Evolutionary conservation across 2,329 filamentous ascomycete genomes (phyloP), one percentile per base, ranked within the genome.

Genomic region (Aspergillus sp.): DNA sequence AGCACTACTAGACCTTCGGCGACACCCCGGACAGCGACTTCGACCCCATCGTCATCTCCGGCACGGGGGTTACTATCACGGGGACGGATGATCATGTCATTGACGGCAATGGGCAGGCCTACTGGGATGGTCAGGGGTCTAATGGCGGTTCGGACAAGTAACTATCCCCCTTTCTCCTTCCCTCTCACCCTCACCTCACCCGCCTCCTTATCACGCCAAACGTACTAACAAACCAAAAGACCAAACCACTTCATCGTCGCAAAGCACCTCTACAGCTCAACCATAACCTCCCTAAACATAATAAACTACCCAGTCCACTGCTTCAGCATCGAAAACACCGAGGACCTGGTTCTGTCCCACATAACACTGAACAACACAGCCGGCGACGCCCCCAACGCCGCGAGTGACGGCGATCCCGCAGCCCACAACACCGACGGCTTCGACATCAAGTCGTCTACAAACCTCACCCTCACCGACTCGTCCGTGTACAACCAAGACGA

Each of bases 401-500:
- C 68, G 2, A 75, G 71, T 28, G 69, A 71, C 57, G 73, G 71
- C 19, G 65, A 77, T 8, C 60, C 76, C 1, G 76, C 77, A 8
- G 76, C 73, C 3, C 66, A 68, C 58, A 85, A 83, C 2, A 76
- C 81, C 52, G 87, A 86, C 69, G 84, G 83, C 47, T 80, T 82
- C 59, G 78, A 80, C 58, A 78, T 61, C 74, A 79, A 66, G 79
- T 84, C 75, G 30, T 83, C 83, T 71, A 73, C 74, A 43, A 71
- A 73, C 60, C 81, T 84, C 64, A 78, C 75, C 0, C 73, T 84
- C 1, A 69, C 70, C 54, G 73, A 77, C 62, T 82, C 82, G 48
- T 69, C 71, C 54, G 80, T 82, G 43, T 76, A 78, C 60, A 77
- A 79, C 55, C 72, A 80, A 68, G 77, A 81, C 69, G 77, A 82